Conservation (phyloP, 2,329 filamentous ascomycete genomes). For the Hansfordia pulvinata region DNA sequence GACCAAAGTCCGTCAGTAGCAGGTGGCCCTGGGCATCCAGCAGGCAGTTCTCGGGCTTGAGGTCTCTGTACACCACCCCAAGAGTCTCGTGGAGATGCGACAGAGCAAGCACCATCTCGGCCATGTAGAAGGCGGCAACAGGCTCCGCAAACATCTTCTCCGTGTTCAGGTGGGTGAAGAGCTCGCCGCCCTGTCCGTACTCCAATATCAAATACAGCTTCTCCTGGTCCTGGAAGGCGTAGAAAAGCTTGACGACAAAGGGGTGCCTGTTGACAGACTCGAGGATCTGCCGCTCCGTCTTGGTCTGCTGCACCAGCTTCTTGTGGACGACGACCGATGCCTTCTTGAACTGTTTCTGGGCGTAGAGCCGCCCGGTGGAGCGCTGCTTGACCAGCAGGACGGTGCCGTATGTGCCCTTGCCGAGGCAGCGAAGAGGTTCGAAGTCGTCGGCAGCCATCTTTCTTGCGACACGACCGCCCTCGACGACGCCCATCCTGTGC, state of each 20-base stretch:
- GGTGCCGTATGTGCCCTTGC: conserved; percentile 92
- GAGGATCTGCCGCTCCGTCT: conserved; percentile 87
- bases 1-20: conserved; percentile 88
- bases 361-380: conserved; percentile 76
- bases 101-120: conserved; percentile 88
- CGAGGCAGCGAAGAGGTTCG: conserved; percentile 77
- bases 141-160: conserved; percentile 93
- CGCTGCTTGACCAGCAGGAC: conserved; percentile 88
- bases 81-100: conserved; percentile 86
- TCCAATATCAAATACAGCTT: conserved; percentile 96
- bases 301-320: conserved; percentile 91
- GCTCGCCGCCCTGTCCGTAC: conserved; percentile 91
- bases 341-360: conserved; percentile 98
- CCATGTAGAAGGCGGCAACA: conserved; percentile 93
- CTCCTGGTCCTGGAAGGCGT: conserved; percentile 95
- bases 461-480: conserved; percentile 41
- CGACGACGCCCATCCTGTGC: conserved; percentile 21
- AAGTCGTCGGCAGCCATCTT: conserved; percentile 94
- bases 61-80: conserved; percentile 88
- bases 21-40: conserved; percentile 85
- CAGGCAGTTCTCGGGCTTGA: conserved; percentile 96
- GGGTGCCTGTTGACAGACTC: conserved; percentile 94
- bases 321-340: conserved; percentile 91
- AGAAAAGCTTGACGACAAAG: conserved; percentile 96
- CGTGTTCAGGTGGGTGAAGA: conserved; percentile 87